Conservation (phyloP, 2,329 filamentous ascomycete species). For the Colletotrichum godetiae region DNA sequence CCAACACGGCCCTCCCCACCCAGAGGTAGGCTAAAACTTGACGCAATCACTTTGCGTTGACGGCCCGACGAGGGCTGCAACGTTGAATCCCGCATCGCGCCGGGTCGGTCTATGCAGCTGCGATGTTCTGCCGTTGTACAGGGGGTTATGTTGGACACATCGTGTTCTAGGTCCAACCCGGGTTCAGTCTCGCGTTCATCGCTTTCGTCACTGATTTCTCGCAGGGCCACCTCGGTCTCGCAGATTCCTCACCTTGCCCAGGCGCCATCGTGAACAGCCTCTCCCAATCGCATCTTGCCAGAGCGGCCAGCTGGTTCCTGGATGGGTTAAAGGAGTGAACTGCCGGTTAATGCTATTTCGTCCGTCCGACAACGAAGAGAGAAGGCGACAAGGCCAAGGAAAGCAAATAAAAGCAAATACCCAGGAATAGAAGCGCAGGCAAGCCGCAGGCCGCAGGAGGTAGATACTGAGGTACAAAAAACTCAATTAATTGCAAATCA, state of each 20-base stretch:
- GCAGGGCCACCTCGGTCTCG: not conserved
- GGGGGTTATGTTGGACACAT: not conserved
- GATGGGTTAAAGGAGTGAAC: not conserved
- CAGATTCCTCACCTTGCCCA: not conserved
- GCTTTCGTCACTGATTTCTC: not conserved
- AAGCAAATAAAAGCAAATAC: not conserved
- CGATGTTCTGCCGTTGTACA: not conserved
- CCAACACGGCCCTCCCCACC: not conserved
- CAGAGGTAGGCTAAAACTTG: not conserved
- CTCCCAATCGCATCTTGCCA: conserved; percentile 2
- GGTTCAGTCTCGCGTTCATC: conserved; percentile 7
- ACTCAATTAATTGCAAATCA: conserved; percentile 19
- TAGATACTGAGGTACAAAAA: not conserved
- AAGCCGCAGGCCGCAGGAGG: not conserved
- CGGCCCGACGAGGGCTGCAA: conserved; percentile 6
- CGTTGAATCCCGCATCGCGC: not conserved
- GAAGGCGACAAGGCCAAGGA: not conserved
- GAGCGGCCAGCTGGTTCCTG: not conserved
- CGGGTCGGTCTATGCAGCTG: conserved; percentile 7
- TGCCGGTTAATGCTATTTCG: not conserved
- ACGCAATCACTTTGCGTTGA: not conserved
- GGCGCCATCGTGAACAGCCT: not conserved
- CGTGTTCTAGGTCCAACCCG: not conserved
- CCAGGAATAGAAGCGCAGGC: not conserved
- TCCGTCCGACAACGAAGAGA: not conserved